A percentile compares a stretch with the other conserved stretches of the same genome.
These are phyloP conservation scores for Beauveria pseudobassiana DNA, from an alignment of 2,329 filamentous ascomycete genomes.

Conservation along the genomic window DNA sequence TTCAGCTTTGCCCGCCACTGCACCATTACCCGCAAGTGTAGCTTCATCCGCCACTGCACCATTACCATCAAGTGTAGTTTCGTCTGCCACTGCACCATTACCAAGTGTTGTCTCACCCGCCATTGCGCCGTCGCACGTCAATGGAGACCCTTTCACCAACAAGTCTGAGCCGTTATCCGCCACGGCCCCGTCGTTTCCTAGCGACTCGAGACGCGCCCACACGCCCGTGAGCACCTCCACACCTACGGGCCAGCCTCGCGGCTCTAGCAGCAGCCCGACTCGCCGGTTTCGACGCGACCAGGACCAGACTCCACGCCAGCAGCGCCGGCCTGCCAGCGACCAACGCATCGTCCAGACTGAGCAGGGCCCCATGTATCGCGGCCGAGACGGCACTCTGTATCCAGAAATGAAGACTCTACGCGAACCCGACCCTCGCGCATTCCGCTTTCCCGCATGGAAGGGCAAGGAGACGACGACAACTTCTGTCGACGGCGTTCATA, in stretches of 20 bases:
- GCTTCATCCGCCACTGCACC: neutral
- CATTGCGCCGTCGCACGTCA: neutral
- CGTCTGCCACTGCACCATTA: neutral
- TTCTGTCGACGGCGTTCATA: constrained; percentile 29
- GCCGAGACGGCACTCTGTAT: constrained; percentile 33
- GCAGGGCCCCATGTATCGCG: constrained; percentile 28
- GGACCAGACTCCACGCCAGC: constrained; percentile 16
- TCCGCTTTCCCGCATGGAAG: constrained; percentile 30
- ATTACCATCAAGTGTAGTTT: neutral
- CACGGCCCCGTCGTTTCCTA: neutral
- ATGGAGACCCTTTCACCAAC: neutral
- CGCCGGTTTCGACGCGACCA: constrained; percentile 12
- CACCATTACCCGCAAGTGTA: neutral
- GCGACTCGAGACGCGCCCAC: neutral
- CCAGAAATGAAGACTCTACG: constrained; percentile 31
- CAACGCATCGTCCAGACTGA: constrained; percentile 25
- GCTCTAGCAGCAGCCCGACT: constrained; percentile 21
- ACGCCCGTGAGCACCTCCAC: neutral
- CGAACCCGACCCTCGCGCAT: constrained; percentile 28
- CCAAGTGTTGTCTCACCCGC: neutral
- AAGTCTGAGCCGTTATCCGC: neutral
- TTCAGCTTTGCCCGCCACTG: neutral
- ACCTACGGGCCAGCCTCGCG: constrained; percentile 19
- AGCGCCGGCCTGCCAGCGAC: constrained; percentile 20
- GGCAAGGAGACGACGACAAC: constrained; percentile 16